Base-by-base conservation (phyloP, 805 yeast species). In the Kodamaea hsintzibuensis region DNA sequence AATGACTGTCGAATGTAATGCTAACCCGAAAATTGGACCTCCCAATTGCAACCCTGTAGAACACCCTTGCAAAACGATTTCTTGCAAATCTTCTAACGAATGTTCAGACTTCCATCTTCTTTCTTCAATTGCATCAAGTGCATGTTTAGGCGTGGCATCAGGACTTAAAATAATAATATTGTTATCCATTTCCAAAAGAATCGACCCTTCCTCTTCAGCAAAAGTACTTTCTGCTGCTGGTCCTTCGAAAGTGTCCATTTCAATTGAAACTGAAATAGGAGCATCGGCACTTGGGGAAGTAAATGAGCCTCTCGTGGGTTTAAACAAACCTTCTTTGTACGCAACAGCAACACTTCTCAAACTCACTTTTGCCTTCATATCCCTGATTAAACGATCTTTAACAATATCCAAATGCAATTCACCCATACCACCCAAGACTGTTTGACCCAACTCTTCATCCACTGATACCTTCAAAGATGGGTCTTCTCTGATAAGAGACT, bases 351-450 rank as follows among this genome's bases (percentile, higher is more conserved):
- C 89, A 50, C 86, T 85, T 46, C 97, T 91, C 40, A 91, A 78
- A 33, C 85, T 85, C 1, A 89, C 88, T 53, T 86, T 84, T 2
- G 96, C 97, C 66, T 87, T 86, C 79, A 91, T 78, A 54, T 91
- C 96, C 43, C 81, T 82, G n/a, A 89, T 71, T 42, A 91, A 77
- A 52, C 98, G 77, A 62, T 90, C 95, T 47, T 78, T 79, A 1
- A 95, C 88, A 59, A 95, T 91, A 60, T 95, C 98, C 49, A 95
- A 77, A 71, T 95, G 99, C 47, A 95, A 77, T 65, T 95, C 98
- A 42, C 99, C 99, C 98, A 93, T 93, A 33, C 99, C 99, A 16
- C 96, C 85, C 30, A 95, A 70, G 25, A 92, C 81, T 1, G 92
- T 85, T 71, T 95, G 98, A 6, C 95, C 96, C 53, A 90, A 77